Percentiles rank a stretch among this genome's conserved stretches.
These are phyloP conservation scores for Yueomyces sp. DNA, from an alignment of 1,139 yeast species.

Conservation along the genomic window DNA sequence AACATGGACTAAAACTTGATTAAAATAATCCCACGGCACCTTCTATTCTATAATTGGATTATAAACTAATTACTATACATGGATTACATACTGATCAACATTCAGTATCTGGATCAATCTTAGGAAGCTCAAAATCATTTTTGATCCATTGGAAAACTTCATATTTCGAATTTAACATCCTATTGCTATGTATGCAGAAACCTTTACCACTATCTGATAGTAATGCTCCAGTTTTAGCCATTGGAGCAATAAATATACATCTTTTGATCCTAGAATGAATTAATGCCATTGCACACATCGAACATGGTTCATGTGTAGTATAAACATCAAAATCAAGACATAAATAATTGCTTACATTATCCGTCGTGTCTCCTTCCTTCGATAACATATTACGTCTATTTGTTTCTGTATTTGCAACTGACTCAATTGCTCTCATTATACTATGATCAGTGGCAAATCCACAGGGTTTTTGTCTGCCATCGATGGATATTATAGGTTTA, in stretches of 20 bases:
- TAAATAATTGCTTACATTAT: slow-evolving; percentile 33
- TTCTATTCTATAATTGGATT: too few relatives aligned
- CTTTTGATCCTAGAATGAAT: slow-evolving; percentile 77
- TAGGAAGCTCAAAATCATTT: slow-evolving; percentile 8
- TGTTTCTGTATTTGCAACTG: slow-evolving; percentile 34
- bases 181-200: slow-evolving; percentile 62
- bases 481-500: slow-evolving; percentile 26
- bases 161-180: slow-evolving; percentile 66
- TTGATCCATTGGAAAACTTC: slow-evolving; percentile 63
- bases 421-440: slow-evolving; percentile 55
- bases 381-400: slow-evolving; percentile 9
- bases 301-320: slow-evolving; percentile 91
- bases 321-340: slow-evolving; percentile 70
- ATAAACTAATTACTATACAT: too few relatives aligned
- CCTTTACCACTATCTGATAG: slow-evolving; percentile 49
- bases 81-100: neutral
- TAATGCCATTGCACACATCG: slow-evolving; percentile 95
- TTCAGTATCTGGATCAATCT: neutral
- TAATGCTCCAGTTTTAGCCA: slow-evolving; percentile 41
- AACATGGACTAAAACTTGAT: too few relatives aligned
- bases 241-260: slow-evolving; percentile 44
- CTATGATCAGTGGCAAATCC: slow-evolving; percentile 50
- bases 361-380: slow-evolving; percentile 6
- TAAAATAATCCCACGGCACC: too few relatives aligned
- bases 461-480: slow-evolving; percentile 26